phyloP scores from a whole-genome alignment of 1,139 yeast species.

The Protomyces gravidus region DNA sequence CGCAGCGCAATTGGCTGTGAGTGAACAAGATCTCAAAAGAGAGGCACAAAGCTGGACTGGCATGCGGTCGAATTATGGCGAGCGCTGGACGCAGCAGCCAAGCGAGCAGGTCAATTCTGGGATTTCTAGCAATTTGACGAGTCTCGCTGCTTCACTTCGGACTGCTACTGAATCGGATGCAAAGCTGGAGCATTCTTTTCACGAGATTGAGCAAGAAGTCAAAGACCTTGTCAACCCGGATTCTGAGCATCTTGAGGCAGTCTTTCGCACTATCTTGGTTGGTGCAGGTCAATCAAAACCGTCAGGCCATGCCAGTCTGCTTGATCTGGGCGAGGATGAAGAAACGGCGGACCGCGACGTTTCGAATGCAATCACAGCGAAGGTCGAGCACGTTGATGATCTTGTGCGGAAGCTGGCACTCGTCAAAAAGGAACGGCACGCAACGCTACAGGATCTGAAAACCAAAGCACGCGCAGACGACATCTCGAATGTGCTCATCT shows the following conservation, averaged over 20 bases:
- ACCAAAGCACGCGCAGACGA: conserved; percentile 70
- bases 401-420: conserved; percentile 47
- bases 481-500: conserved; percentile 68
- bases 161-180: conserved; percentile 68
- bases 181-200: conserved; percentile 36
- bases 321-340: conserved; percentile 57
- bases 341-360: conserved; percentile 40
- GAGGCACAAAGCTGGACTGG: conserved; percentile 43
- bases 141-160: conserved; percentile 59
- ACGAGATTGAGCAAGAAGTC: neutral
- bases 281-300: neutral
- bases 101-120: conserved; percentile 41
- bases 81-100: conserved; percentile 44
- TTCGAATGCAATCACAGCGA: conserved; percentile 43
- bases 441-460: conserved; percentile 62
- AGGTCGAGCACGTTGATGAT: conserved; percentile 50
- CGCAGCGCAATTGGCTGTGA: conserved; percentile 40
- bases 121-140: conserved; percentile 50
- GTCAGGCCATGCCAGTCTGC: conserved; percentile 45
- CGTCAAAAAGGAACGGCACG: conserved; percentile 56
- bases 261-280: conserved; percentile 1
- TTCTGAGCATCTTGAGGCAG: neutral
- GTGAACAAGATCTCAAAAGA: conserved; percentile 44
- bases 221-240: neutral
- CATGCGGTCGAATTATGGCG: conserved; percentile 41